Percentiles rank a stretch among this genome's conserved stretches.
Evolutionary conservation across 225 moss, liverwort and hornwort species (phyloP).

Genomic region (Rhytidiadelphus loreus): DNA sequence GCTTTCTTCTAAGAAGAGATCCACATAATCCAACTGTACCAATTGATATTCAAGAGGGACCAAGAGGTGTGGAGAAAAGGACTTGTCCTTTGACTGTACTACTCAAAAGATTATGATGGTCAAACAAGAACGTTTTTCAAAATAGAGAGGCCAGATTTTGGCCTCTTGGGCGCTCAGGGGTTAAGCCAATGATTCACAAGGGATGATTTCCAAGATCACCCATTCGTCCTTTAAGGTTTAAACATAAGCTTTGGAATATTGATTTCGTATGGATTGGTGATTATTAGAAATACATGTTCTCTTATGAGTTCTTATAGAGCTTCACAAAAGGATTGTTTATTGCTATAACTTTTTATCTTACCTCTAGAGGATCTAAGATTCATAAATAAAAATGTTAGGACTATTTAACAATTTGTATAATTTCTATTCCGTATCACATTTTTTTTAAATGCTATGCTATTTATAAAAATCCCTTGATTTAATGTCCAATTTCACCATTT

Average conservation of each 20-base stretch:
- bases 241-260: background rate
- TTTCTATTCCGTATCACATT: background rate
- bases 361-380: background rate
- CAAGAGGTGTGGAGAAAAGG: too few relatives aligned
- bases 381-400: background rate
- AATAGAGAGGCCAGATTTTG: too few relatives aligned
- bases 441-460: rapidly evolving
- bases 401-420: background rate
- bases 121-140: too few relatives aligned
- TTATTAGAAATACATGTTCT: background rate
- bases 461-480: background rate
- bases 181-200: too few relatives aligned
- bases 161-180: too few relatives aligned
- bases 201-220: too few relatives aligned
- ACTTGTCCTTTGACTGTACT: too few relatives aligned
- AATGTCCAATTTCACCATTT: background rate
- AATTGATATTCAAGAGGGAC: too few relatives aligned
- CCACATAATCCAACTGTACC: too few relatives aligned
- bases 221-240: too few relatives aligned
- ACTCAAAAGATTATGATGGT: too few relatives aligned
- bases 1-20: too few relatives aligned
- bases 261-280: background rate
- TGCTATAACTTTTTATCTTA: rapidly evolving
- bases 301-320: background rate
- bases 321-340: background rate